phyloP scores from a whole-genome alignment of 2,329 filamentous ascomycete genomes.

The Exophiala alcalophila region DNA sequence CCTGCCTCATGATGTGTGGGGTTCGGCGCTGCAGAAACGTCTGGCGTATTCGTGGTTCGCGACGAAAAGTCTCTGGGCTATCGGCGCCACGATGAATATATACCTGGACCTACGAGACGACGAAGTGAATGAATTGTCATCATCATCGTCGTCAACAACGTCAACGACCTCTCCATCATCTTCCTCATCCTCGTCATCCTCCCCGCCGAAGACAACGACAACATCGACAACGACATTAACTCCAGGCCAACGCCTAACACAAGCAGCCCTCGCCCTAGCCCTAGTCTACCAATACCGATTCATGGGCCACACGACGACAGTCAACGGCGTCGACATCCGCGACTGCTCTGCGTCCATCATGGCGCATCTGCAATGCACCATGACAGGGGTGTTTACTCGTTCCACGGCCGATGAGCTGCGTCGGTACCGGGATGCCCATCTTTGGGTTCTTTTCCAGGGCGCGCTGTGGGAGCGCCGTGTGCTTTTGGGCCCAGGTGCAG shows the following conservation, averaged over 20 bases:
- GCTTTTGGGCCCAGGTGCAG: too few species aligned
- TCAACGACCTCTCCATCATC: too few species aligned
- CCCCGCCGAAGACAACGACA: background rate
- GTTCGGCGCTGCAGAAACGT: conserved; percentile 1
- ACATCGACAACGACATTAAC: background rate
- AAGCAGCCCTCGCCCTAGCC: conserved; percentile 1
- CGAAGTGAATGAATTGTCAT: too few species aligned
- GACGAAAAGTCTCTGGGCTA: conserved; percentile 4
- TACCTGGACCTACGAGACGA: conserved; percentile 3
- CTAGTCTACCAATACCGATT: conserved; percentile 1
- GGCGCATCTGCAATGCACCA: background rate
- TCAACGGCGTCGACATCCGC: conserved; percentile 6
- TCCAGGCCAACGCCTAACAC: conserved; percentile 5
- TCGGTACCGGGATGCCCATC: conserved; percentile 4
- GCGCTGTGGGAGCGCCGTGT: too few species aligned
- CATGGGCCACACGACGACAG: conserved; percentile 2
- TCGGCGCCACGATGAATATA: background rate
- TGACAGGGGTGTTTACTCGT: background rate
- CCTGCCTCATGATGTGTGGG: conserved; percentile 3
- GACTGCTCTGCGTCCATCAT: conserved; percentile 5
- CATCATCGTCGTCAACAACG: too few species aligned
- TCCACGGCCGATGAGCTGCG: conserved; percentile 1
- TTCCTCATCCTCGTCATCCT: too few species aligned
- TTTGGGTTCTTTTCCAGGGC: conserved; percentile 7
- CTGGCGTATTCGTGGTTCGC: conserved; percentile 8